Evolutionary conservation across 2,329 filamentous ascomycete genomes (phyloP).

Genomic region (Aspergillus persii): DNA sequence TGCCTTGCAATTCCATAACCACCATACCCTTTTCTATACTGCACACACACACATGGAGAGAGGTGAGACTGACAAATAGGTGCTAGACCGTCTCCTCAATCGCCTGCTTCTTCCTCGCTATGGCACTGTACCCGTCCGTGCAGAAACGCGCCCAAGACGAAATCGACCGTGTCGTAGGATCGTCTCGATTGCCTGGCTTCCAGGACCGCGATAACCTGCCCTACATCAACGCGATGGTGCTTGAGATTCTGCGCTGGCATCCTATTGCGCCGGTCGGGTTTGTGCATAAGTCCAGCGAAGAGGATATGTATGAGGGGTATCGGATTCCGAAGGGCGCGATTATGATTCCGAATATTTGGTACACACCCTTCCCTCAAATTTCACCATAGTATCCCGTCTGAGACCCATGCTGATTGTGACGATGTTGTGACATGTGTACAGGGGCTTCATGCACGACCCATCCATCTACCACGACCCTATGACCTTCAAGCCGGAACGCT

Average conservation of each 20-base stretch:
- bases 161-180: constrained; percentile 16
- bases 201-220: constrained; percentile 25
- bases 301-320: constrained; percentile 25
- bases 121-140: constrained; percentile 17
- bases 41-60: neutral
- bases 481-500: constrained; percentile 46
- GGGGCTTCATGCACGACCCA: constrained; percentile 42
- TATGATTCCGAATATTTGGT: constrained; percentile 40
- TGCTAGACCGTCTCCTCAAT: constrained; percentile 15
- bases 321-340: constrained; percentile 36
- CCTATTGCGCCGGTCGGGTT: constrained; percentile 28
- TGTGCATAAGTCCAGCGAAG: constrained; percentile 23
- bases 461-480: constrained; percentile 35
- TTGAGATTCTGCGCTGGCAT: constrained; percentile 34
- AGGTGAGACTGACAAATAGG: too few relatives aligned
- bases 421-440: constrained; percentile 15
- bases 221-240: constrained; percentile 33
- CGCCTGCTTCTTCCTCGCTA: constrained; percentile 17
- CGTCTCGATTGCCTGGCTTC: constrained; percentile 10
- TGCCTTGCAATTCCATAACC: too few relatives aligned
- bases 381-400: neutral
- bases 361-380: too few relatives aligned
- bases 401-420: neutral
- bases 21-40: neutral
- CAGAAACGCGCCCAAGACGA: constrained; percentile 18